Base-by-base conservation (phyloP, 306 rosid species). In the Sesbania bispinosa region DNA sequence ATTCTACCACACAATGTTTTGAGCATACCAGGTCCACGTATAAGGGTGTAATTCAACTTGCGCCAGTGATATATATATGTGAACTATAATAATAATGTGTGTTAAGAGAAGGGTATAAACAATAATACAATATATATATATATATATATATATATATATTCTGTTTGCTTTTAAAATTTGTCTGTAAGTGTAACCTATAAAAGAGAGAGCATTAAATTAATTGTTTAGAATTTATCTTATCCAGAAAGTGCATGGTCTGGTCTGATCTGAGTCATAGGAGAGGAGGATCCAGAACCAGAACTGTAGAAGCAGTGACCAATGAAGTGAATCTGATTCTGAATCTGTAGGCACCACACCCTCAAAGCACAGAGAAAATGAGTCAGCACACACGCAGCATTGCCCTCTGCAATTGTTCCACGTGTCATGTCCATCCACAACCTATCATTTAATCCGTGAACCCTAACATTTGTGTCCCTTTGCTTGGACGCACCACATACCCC, bases 341-440 rank as follows among this genome's bases (percentile, higher is more conserved):
- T 21, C 11, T 20, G 29, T 41, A 36, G 53, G 30, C 39, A 50
- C 74, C 69, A 42, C 59, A 76, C 13, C 3, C 41, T 19, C 35
- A 30, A 47, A 39, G 14, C 41, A 66, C 69, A 55, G 6, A 45
- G 71, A 8, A 23, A 43, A 14, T 74, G 87, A 85, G 59, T 85
- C 87, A 77, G 84, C 84, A 81, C 29, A 79, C 41, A 79, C 83
- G 36, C 64, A 79, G 79, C 83, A 66, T 1, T 1, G 5, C 8
- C 48, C 38, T 4, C 1, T 51, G 8, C 29, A 4, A 9, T 5
- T 16, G 0, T 4, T 35, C 83, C 86, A 81, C 86, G 59, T 73
- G 24, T 57, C 7, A 62, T 42, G 6, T 35, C 43, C 10, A 79
- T 77, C 87, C 85, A 67, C 77, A 77, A 32, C 79, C 60, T 33